These are phyloP conservation scores for Nothopassalora personata DNA, from an alignment of 2,329 filamentous ascomycete genomes.

Conservation along the genomic window DNA sequence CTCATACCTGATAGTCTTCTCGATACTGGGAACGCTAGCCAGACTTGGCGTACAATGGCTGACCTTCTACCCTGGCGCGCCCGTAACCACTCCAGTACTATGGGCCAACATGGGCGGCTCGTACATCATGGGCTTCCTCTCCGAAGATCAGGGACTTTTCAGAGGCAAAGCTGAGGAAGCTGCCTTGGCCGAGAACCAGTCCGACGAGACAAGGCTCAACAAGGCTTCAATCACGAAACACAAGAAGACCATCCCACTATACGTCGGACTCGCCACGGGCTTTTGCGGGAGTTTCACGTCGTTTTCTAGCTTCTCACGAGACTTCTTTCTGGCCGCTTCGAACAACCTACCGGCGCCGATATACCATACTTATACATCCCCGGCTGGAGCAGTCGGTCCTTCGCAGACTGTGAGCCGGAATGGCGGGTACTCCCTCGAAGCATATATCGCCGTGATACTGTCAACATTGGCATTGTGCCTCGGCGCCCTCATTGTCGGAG, in stretches of 20 bases:
- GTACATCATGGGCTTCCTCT: slow-evolving; percentile 77
- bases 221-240: slow-evolving; percentile 40
- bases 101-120: slow-evolving; percentile 88
- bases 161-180: slow-evolving; percentile 57
- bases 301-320: slow-evolving; percentile 80
- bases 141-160: slow-evolving; percentile 73
- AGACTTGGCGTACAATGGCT: slow-evolving; percentile 74
- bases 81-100: slow-evolving; percentile 66
- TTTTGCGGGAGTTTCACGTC: slow-evolving; percentile 89
- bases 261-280: slow-evolving; percentile 78
- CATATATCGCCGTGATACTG: slow-evolving; percentile 69
- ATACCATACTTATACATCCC: slow-evolving; percentile 32
- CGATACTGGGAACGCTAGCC: slow-evolving; percentile 76
- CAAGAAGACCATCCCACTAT: slow-evolving; percentile 85
- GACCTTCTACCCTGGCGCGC: slow-evolving; percentile 72
- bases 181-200: slow-evolving; percentile 28
- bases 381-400: slow-evolving; percentile 15
- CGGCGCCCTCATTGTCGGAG: slow-evolving; percentile 63
- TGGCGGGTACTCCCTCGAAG: slow-evolving; percentile 77
- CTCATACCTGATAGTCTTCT: slow-evolving; percentile 80
- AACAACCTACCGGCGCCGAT: slow-evolving; percentile 61
- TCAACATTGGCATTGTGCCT: slow-evolving; percentile 66
- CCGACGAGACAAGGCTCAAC: slow-evolving; percentile 30
- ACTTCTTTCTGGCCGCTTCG: slow-evolving; percentile 71
- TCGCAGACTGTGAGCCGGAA: slow-evolving; percentile 47